These are phyloP conservation scores for Polytrichum commune DNA, from an alignment of 225 moss, liverwort and hornwort species.

Conservation along the genomic window DNA sequence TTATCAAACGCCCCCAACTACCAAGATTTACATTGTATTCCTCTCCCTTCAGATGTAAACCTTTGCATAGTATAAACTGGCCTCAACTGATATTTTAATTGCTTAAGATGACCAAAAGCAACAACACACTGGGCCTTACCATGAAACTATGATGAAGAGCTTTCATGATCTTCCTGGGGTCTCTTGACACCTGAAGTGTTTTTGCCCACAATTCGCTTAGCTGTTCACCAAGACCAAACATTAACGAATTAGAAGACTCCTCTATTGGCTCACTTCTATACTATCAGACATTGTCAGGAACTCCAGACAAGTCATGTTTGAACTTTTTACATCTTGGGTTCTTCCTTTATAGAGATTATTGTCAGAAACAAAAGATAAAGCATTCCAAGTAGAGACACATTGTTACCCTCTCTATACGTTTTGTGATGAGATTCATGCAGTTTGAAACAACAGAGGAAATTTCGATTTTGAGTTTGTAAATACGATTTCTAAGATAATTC, in stretches of 20 bases:
- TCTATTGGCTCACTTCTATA: too few species aligned
- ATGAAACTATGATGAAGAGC: constrained; percentile 93
- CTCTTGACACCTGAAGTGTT: constrained; percentile 77
- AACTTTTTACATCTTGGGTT: not conserved
- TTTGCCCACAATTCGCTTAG: constrained; percentile 87
- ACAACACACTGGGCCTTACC: constrained; percentile 40
- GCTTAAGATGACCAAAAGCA: not conserved
- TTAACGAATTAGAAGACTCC: too few species aligned
- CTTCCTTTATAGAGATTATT: not conserved
- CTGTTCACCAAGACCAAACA: constrained; percentile 25
- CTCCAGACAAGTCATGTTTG: not conserved
- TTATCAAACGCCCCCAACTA: constrained; percentile 43
- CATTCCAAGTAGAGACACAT: too few species aligned
- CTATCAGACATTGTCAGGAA: too few species aligned
- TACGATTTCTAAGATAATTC: too few species aligned
- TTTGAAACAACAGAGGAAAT: too few species aligned
- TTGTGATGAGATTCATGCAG: too few species aligned
- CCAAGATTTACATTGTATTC: not conserved
- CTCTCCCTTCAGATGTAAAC: too few species aligned
- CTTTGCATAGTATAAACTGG: too few species aligned
- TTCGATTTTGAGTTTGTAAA: too few species aligned
- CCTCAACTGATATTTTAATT: too few species aligned
- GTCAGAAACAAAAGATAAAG: not conserved
- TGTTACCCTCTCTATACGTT: too few species aligned
- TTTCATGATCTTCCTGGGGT: constrained; percentile 83